Base-by-base conservation (phyloP, 169 alveolate genomes). In the Cryptosporidium ryanae region DNA sequence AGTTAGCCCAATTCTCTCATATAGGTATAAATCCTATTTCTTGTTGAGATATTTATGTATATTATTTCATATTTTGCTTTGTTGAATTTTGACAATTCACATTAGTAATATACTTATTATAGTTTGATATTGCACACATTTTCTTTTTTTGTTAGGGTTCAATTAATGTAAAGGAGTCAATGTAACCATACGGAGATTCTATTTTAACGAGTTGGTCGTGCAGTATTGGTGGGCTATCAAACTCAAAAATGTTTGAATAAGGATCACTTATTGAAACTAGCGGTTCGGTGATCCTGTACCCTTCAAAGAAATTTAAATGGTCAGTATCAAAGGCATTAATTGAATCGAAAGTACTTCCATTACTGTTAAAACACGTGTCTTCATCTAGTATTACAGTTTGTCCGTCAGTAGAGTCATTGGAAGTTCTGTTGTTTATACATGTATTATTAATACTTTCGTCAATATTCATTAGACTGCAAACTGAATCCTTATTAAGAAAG, bases 221-320 rank as follows among this genome's bases (percentile, higher is more conserved):
- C 13, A 68, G 32, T 3, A 63, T 34, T 15, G 70, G 34, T 15
- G 32, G n/a, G 7, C 63, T 71, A 21, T 76, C 87, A 13, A 59
- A 59, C 12, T 76, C 76, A 27, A 76, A 31, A 44, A 76, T 43
- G 27, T 29, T 68, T 29, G 64, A 27, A n/a, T 61, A 27, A n/a
- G 87, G 87, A 44, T 76, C 71, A 13, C 87, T 76, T 0, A 61
- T 59, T 32, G 87, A 76, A 43, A 76, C 50, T 10, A 76, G 76
- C 63, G 87, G 87, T 15, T 76, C 87, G 1, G 87, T 8, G 17
- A 76, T 38, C 43, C 59, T 76, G 46, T 44, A 76, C 13, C 54
- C 87, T 23, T 76, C 87, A 21, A 43, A 59, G 10, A 12, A 34
- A 18, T 55, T 46, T 44, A 46, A 23, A 34, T 43, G 27, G 64